Base-by-base conservation (phyloP, 352 stramenopile genomes). In the Phytophthora boehmeriae region DNA sequence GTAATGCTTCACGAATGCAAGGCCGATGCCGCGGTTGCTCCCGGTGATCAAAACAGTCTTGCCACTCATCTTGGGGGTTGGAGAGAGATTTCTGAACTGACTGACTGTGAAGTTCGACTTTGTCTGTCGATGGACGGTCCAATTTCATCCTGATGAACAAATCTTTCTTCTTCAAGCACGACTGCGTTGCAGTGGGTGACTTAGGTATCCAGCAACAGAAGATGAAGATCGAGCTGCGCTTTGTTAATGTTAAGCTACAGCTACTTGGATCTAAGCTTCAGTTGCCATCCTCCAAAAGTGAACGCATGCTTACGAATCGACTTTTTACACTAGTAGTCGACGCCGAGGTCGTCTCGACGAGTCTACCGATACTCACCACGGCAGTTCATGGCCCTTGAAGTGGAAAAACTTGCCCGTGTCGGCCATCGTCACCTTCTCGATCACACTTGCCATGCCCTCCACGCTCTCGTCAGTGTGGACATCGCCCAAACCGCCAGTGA, bases 31-130 rank as follows among this genome's bases (percentile, higher is more conserved):
- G 39, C 74, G 73, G 57, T 75, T 82, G 43, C 68, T 74, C n/a
- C 76, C 74, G 8, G 76, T 84, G 46, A 84, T 82, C 13, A 83
- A 47, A 14, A 85, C 73, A n/a, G 68, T 76, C 51, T 80, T 79
- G 45, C 36, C 30, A 49, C 45, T 59, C 62, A 71, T 71, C 16
- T 44, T 58, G 35, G 13, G 19, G 6, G 6, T 30, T 6, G 16
- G 4, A 42, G 6, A 34, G 23, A 13, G 45, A 1, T 45, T 16
- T 1, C 45, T 45, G 20, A 19, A 30, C 25, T 30, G 25, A 30
- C 25, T 30, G 25, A 30, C 25, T 30, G 25, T 6, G 25, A 30
- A 30, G 25, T 30, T 30, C 25, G 25, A 30, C 3, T 30, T 6
- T 30, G 25, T 30, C 25, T 30, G 25, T 30, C 6, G 6, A 30